Base-by-base conservation (phyloP, 2,329 filamentous ascomycete species). In the Coniochaeta sp. region DNA sequence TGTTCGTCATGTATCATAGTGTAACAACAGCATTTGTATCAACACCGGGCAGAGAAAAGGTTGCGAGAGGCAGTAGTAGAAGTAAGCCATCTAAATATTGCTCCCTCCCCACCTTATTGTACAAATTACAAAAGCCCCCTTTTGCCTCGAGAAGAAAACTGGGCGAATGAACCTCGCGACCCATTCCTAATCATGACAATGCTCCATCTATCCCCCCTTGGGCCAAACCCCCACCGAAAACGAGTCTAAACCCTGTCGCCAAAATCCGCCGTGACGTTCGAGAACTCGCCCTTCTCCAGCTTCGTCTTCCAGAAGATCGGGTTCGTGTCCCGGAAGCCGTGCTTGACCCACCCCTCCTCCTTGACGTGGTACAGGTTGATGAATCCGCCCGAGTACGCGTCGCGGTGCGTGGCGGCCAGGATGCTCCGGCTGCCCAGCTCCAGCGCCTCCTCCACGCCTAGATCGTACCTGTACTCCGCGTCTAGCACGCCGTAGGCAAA, bases 241-340 rank as follows among this genome's bases (percentile, higher is more conserved):
- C 30, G 9, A 9, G 56, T 38, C 59, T 63, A 60, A 32, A 63
- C 59, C 57, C 55, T 64, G 61, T 80, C 85, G n/a, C 83, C 83
- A 72, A 96, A 74, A 70, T 87, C 79, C 69, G 89, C 90, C 61
- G 91, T 96, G 59, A 97, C 93, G 74, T 97, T 97, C 65, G 89
- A 93, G 77, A 99, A 99, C 81, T 99, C 95, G 75, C 93, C 93
- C 86, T 96, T 96, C 75, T 96, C 89, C 71, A 99, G 79, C 87
- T 99, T 99, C 57, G 93, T 97, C 83, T 96, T 89, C 95, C 95
- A 99, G 88, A 99, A 99, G 73, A 98, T 96, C 52, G 93, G 93
- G 81, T 98, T 97, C 68, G 93, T 98, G 77, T 99, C 95, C 72
- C 82, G 92, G 84, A 99, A 99, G 64, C 95, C 95, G 73, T 98